These are phyloP conservation scores for Penicillium cinerascens DNA, from an alignment of 495 filamentous ascomycete genomes.

Conservation along the genomic window DNA sequence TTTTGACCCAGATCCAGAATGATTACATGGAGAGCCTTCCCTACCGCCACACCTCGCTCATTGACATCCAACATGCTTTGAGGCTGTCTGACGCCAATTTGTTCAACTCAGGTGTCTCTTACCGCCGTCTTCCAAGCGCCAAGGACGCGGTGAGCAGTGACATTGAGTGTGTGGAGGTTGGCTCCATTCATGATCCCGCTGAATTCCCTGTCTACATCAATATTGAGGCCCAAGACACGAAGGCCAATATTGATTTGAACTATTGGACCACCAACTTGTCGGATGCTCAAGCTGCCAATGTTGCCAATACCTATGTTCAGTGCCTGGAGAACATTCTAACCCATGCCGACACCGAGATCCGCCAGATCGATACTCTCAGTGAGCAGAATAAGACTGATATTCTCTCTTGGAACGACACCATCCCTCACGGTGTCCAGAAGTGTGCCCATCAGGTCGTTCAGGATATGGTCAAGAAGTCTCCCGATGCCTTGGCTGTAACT, in stretches of 20 bases:
- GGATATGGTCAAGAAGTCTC: slow-evolving; percentile 34
- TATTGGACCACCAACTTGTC: slow-evolving; percentile 55
- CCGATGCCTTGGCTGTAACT: slow-evolving; percentile 37
- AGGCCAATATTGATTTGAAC: slow-evolving; percentile 49
- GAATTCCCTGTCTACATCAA: slow-evolving; percentile 55
- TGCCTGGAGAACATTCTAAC: slow-evolving; percentile 42
- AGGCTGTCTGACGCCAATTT: slow-evolving; percentile 32
- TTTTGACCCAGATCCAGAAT: slow-evolving; percentile 42
- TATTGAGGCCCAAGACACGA: slow-evolving; percentile 46
- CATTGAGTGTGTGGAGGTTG: slow-evolving; percentile 38
- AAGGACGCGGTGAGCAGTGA: slow-evolving; percentile 20
- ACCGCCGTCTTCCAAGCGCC: slow-evolving; percentile 34
- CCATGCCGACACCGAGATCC: slow-evolving; percentile 28
- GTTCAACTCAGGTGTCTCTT: slow-evolving; percentile 48
- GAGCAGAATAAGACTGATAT: slow-evolving; percentile 37
- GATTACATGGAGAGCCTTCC: slow-evolving; percentile 50
- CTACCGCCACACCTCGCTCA: slow-evolving; percentile 47
- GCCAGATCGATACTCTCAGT: slow-evolving; percentile 37
- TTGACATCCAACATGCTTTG: slow-evolving; percentile 51
- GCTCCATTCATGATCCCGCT: slow-evolving; percentile 52
- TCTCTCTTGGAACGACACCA: slow-evolving; percentile 41
- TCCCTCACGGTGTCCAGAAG: slow-evolving; percentile 31
- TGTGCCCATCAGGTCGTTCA: slow-evolving; percentile 44
- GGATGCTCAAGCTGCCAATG: slow-evolving; percentile 47
- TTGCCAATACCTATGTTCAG: slow-evolving; percentile 47